Evolutionary conservation across 73 alveolate species (phyloP), one percentile per base, ranked within the genome.

Genomic region (Symbiodinium natans): DNA sequence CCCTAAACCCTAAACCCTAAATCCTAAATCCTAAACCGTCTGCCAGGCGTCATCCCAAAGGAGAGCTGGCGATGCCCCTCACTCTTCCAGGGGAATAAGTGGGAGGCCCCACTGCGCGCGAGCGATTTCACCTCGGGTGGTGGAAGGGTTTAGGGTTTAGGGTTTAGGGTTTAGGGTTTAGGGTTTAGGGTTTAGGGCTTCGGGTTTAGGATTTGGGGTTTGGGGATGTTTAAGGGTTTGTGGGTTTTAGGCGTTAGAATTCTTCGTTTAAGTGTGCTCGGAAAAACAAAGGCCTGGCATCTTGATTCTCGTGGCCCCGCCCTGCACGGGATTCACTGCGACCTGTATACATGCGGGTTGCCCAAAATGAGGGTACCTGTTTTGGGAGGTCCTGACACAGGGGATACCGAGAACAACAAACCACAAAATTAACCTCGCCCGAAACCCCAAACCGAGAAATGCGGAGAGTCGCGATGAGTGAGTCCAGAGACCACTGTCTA

Each of bases 51-150:
- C 95, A 88, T 88, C 38, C 85, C 86, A 27, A 88, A 88, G 95
- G 95, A 59, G 74, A 88, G 39, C n/a, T 68, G 95, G 13, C 77
- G 42, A 34, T 59, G 85, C 43, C 95, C 95, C 38, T 88, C 86
- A 25, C 43, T 41, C 34, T 56, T 63, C 95, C 95, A 59, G 48
- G 75, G 86, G 36, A 40, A 59, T 41, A 88, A 42, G 46, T 88
- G 95, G 43, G 41, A 59, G 46, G 95, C 95, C 7, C 95, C 95
- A 42, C 86, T 59, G 10, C 77, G 86, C 77, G 86, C 75, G 31
- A 33, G 42, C 21, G 77, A 23, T 7, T 34, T 17, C 34, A 63
- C 77, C 77, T 63, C 36, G 25, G 59, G 9, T 11, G 2, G 39
- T 11, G 2, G 10, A 0, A 34, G 40, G 77, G 13, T 2, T 63